Base-by-base conservation (phyloP, 306 rosid species). In the Clitoria ternatea region DNA sequence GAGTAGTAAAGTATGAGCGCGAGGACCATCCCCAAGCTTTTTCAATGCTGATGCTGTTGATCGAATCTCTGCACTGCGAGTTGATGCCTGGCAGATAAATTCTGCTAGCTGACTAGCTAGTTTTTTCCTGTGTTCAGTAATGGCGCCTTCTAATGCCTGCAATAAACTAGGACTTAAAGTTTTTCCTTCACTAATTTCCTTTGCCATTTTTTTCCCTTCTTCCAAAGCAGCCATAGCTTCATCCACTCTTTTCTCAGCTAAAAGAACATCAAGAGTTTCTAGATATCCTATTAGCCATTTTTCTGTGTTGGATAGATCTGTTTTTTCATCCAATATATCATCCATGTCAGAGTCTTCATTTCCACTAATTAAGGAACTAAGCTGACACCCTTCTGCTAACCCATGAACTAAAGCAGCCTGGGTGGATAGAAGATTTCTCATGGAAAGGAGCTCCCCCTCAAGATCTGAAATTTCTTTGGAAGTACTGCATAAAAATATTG, bases 401-500 rank as follows among this genome's bases (percentile, higher is more conserved):
- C 89, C 88, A 23, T 94, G 96, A 75, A 90, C 84, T 13, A 87
- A 77, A 74, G 89, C 89, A 48, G 95, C 96, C 65, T 89, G 97
- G 37, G 81, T 87, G 17, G 93, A 85, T 45, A 90, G 72, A 15
- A 90, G 96, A 72, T 90, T 94, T 81, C 96, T 89, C 94, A 94
- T 88, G 30, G 93, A 85, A 66, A 90, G 84, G 6, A 94, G 83
- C 71, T 94, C 92, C 7, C 97, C 97, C 62, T 94, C 98, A 57
- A 94, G 98, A 77, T 89, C 92, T 42, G 95, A 81, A 59, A 94
- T 94, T 81, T 89, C 96, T 79, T 79, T 88, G 27, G 98, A 90
- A 50, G 97, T 90, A 13, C 98, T 94, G 82, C 79, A 70, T 56
- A 61, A 27, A 48, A 66, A 43, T 44, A 30, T 61, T 63, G 43